phyloP scores from a whole-genome alignment of 2,329 filamentous ascomycete genomes.

The Bimuria novae-zelandiae region DNA sequence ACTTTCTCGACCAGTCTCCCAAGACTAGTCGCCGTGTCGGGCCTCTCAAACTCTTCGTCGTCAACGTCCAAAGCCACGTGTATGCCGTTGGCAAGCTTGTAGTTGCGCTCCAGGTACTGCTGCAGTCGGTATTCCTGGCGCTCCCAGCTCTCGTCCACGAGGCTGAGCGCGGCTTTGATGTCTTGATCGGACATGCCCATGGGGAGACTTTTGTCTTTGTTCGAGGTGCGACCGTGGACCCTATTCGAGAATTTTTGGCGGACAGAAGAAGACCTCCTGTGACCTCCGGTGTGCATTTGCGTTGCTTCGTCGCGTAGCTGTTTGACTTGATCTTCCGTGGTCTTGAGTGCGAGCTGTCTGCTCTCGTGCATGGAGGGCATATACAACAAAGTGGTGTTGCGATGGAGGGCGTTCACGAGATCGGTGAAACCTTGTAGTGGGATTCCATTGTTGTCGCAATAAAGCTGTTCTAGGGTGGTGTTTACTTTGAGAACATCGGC shows the following conservation, averaged over 20 bases:
- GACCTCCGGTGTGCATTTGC: conserved; percentile 32
- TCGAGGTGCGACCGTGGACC: conserved; percentile 31
- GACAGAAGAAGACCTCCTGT: conserved; percentile 38
- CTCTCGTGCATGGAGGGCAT: conserved; percentile 68
- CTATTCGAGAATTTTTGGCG: conserved; percentile 41
- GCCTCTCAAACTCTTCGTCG: conserved; percentile 53
- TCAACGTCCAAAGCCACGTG: conserved; percentile 51
- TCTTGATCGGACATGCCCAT: conserved; percentile 52
- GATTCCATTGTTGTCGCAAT: conserved; percentile 74
- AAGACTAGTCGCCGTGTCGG: conserved; percentile 47
- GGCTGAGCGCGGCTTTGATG: conserved; percentile 53
- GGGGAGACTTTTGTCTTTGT: conserved; percentile 30
- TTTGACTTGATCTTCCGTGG: conserved; percentile 61
- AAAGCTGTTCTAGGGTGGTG: conserved; percentile 64
- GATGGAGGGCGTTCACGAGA: conserved; percentile 69
- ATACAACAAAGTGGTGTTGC: conserved; percentile 65
- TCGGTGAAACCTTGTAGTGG: conserved; percentile 72
- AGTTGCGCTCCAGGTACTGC: conserved; percentile 54
- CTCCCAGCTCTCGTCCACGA: conserved; percentile 57
- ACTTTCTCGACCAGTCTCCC: conserved; percentile 51
- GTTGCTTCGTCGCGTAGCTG: conserved; percentile 51
- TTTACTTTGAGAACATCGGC: conserved; percentile 71
- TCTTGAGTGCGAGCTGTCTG: conserved; percentile 64
- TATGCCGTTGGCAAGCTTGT: conserved; percentile 51
- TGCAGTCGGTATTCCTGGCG: conserved; percentile 54